Evolutionary conservation across 768 basidiomycete genomes (phyloP).

Genomic region (Tremella yokohamensis): DNA sequence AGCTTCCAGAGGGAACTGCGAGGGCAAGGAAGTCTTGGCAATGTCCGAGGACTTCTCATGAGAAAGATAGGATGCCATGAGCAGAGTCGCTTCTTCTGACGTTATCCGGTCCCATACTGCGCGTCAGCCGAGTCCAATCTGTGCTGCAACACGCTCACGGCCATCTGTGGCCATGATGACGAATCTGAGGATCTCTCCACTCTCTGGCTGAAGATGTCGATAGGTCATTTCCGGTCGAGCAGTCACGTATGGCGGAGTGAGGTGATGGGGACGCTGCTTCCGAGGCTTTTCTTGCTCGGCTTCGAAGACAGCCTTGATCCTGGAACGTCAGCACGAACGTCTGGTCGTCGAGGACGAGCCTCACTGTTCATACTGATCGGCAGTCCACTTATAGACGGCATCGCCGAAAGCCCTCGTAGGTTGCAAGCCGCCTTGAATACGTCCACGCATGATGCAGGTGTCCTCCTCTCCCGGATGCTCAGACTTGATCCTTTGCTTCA

Average conservation of each 20-base stretch:
- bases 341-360: too few species aligned
- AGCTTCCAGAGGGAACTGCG: conserved; percentile 18
- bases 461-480: conserved; percentile 47
- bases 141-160: conserved; percentile 32
- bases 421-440: conserved; percentile 47
- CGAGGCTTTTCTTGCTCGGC: conserved; percentile 23
- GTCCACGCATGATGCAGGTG: conserved; percentile 41
- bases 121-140: not conserved
- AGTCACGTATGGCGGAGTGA: conserved; percentile 49
- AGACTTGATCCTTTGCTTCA: conserved; percentile 30
- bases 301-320: conserved; percentile 23
- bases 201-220: conserved; percentile 26
- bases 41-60: conserved; percentile 39
- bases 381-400: conserved; percentile 50
- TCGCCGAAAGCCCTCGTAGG: conserved; percentile 51
- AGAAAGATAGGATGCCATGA: conserved; percentile 41
- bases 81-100: conserved; percentile 47
- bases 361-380: conserved; percentile 35
- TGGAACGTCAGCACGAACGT: conserved; percentile 6
- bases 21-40: conserved; percentile 31
- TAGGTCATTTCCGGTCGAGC: conserved; percentile 47
- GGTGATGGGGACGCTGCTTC: conserved; percentile 19
- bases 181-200: conserved; percentile 45
- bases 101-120: conserved; percentile 50
- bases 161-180: conserved; percentile 50